Evolutionary conservation across 1,284 basidiomycete genomes (phyloP), one percentile per base, ranked within the genome.

Genomic region (Cystobasidium pallidum): DNA sequence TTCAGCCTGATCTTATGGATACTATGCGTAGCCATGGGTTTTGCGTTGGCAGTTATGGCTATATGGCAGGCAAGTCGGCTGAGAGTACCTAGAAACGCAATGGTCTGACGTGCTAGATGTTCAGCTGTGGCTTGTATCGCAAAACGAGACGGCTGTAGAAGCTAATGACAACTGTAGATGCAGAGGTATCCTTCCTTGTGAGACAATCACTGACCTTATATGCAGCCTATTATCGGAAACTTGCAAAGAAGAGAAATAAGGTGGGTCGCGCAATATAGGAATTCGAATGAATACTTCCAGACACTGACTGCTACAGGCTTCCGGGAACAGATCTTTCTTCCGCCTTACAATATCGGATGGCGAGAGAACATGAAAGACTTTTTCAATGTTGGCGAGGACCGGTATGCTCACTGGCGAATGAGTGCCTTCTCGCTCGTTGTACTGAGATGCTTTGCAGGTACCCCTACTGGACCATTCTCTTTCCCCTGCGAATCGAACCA

Each of bases 101-200:
- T 30, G 63, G 36, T 55, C 65, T 28, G 19, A 41, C 47, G 45
- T 41, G 49, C 1, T 21, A 17, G 7, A n/a, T 0, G 6, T 21
- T 0, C 93, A 97, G 78, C 70, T 98, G 0, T 89, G 87, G 83
- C 85, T 89, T 74, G 82, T 96, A 8, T 81, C 86, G 0, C 81
- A 83, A n/a, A 93, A 89, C 0, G 94, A 97, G 80, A 98, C 94
- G 0, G 88, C 89, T 0, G 94, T 98, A 17, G 96, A 99, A 81
- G 85, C 85, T 2, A 91, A 93, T 77, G 95, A 99, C 78, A 88
- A 94, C 79, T 87, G 78, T 77, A 49, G 66, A 77, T 70, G 10
- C 17, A 26, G 34, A 51, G 21, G 52, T 15, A 17, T 26, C 3
- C 2, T 2, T 21, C 26, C 1, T 52, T n/a, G 11, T 43, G 28